These are phyloP conservation scores for Ogataea trehaloabstinens DNA, from an alignment of 805 yeast genomes.

Conservation along the genomic window DNA sequence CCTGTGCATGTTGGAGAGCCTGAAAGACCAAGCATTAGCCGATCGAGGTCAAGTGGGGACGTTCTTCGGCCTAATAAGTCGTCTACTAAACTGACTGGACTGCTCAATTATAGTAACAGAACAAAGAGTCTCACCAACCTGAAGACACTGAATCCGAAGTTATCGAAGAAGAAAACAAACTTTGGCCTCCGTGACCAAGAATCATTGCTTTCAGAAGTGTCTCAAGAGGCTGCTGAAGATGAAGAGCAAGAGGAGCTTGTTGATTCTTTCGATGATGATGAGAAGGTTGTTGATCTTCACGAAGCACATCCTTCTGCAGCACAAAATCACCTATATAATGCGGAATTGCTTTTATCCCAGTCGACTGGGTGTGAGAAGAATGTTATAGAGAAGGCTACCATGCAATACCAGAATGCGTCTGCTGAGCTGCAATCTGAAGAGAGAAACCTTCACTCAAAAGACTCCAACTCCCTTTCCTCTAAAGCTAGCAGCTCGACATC, in stretches of 20 bases:
- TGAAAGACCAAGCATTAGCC: conserved; percentile 23
- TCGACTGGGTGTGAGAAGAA: conserved; percentile 50
- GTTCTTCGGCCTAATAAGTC: conserved; percentile 17
- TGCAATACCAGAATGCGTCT: neutral
- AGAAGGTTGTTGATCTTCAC: conserved; percentile 20
- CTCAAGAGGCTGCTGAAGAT: conserved; percentile 16
- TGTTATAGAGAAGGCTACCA: conserved; percentile 4
- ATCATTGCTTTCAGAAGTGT: conserved; percentile 22
- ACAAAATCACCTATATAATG: conserved; percentile 13
- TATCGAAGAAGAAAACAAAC: conserved; percentile 19
- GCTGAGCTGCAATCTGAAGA: neutral
- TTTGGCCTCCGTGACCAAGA: conserved; percentile 25
- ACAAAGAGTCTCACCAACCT: conserved; percentile 30
- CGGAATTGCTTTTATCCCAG: conserved; percentile 39
- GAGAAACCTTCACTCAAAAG: neutral
- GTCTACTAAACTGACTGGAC: conserved; percentile 13
- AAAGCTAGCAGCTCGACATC: conserved; percentile 15
- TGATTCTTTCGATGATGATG: conserved; percentile 40
- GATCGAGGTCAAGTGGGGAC: conserved; percentile 29
- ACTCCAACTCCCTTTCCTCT: conserved; percentile 24
- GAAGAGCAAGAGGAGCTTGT: conserved; percentile 37
- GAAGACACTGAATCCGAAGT: conserved; percentile 19
- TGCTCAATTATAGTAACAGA: conserved; percentile 8
- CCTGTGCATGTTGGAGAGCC: conserved; percentile 9
- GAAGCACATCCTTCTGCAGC: conserved; percentile 3